phyloP scores from a whole-genome alignment of 2,329 filamentous ascomycete genomes.

The Fusarium liriodendri region DNA sequence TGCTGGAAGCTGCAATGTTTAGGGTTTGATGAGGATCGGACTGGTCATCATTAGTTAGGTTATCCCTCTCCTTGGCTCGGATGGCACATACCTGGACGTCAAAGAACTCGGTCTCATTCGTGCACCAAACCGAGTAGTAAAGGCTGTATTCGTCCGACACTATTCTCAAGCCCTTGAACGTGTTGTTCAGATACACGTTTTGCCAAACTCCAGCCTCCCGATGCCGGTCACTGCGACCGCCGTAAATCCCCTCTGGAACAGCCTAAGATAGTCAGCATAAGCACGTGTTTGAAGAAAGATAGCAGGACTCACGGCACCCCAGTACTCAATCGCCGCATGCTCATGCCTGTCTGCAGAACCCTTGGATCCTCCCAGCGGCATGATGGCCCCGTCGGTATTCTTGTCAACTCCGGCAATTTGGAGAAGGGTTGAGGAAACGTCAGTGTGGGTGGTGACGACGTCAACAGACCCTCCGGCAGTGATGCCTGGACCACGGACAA shows the following conservation, averaged over 20 bases:
- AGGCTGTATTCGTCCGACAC: neutral
- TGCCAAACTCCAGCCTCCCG: neutral
- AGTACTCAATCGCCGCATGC: neutral
- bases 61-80: neutral
- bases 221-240: neutral
- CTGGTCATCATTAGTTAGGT: neutral
- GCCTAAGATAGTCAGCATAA: neutral
- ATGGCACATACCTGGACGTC: neutral
- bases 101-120: neutral
- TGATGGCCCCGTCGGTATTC: neutral
- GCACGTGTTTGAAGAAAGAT: too few species aligned
- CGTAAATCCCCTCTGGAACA: neutral
- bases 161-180: neutral
- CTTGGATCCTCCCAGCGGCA: neutral
- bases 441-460: constrained; percentile 62
- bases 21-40: neutral
- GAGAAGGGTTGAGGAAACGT: constrained; percentile 67
- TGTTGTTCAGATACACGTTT: neutral
- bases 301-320: neutral
- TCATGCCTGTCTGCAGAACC: neutral
- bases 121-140: neutral
- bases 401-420: neutral
- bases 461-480: constrained; percentile 47
- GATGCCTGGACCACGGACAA: constrained; percentile 62
- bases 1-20: neutral